A percentile compares a stretch with the other conserved stretches of the same genome.
Conservation (phyloP, 2,329 filamentous ascomycete species). For the Fusarium sp. region DNA sequence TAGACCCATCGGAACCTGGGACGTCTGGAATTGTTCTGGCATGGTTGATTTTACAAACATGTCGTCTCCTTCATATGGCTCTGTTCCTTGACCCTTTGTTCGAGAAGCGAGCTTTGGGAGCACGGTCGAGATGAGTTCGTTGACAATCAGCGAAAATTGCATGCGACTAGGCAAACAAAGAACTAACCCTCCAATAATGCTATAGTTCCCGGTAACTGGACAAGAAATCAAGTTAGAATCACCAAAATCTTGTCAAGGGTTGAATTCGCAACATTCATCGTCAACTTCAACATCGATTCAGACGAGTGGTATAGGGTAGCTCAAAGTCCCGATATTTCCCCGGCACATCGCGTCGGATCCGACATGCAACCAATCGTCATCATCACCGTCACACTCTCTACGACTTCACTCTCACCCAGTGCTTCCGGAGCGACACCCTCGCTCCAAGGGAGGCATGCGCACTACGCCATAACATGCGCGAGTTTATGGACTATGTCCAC, state of each 20-base stretch:
- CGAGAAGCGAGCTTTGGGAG: background rate
- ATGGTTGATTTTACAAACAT: background rate
- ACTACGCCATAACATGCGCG: slow-evolving; percentile 74
- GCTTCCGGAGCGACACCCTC: slow-evolving; percentile 33
- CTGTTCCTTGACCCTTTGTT: background rate
- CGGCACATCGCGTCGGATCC: background rate
- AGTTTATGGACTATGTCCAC: slow-evolving; percentile 98
- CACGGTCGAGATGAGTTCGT: background rate
- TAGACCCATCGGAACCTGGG: background rate
- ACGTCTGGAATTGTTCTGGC: no score
- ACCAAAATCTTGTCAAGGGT: background rate
- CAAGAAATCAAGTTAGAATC: background rate
- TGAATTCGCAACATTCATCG: background rate
- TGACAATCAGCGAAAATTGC: background rate
- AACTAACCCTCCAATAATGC: background rate
- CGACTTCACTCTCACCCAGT: background rate
- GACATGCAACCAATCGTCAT: slow-evolving; percentile 4
- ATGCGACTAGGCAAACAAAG: background rate
- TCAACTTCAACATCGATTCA: background rate
- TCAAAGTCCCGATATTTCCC: slow-evolving; percentile 22
- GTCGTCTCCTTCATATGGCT: background rate
- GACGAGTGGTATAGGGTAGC: slow-evolving; percentile 21
- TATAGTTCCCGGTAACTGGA: background rate
- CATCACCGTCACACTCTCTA: background rate
- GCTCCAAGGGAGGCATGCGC: slow-evolving; percentile 44